Evolutionary conservation across 2,329 filamentous ascomycete genomes (phyloP), one percentile per base, ranked within the genome.

Genomic region (Blastomyces percursus): DNA sequence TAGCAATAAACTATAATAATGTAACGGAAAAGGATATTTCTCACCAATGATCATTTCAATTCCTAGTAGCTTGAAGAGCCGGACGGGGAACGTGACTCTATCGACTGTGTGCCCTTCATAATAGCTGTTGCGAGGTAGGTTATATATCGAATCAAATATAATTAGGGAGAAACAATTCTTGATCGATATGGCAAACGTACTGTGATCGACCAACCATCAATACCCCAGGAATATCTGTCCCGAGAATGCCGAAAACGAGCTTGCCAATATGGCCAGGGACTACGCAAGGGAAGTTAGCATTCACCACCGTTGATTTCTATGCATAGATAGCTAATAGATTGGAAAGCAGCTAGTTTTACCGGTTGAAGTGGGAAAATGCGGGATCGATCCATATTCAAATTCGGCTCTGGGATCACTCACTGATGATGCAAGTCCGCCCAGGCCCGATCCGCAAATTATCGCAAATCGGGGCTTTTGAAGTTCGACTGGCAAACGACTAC

Each of bases 71-170:
- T 84, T 86, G 74, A 87, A 84, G 6, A 88, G 82, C 60, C 86
- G 80, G 12, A 85, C 82, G 32, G 85, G 84, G 68, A 87, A 86
- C 32, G 85, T 85, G 46, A 85, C 80, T 56, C 80, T 76, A 61
- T 85, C 79, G 75, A 87, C 85, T 1, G 80, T 79, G 69, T 88
- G 82, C 42, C 86, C 86, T 74, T 88, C 86, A 70, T 87, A 88
- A 74, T 85, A 87, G 73, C 85, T 86, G 46, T 32, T 59, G 16
- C 27, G 14, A 30, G 27, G n/a, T 24, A 19, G 27, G 5, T 50
- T 27, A 48, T 21, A 27, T 50, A 50, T 14, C 48, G 16, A 27
- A 38, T 50, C 48, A 16, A 27, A 50, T 27, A 27, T 8, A 11
- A 24, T n/a, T 35, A 27, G 21, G 2, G 16, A 24, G 40, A 38